A percentile compares a stretch with the other conserved stretches of the same genome.
Evolutionary conservation across 441 rosid species (phyloP).

Genomic region (Eutrema salsugineum): DNA sequence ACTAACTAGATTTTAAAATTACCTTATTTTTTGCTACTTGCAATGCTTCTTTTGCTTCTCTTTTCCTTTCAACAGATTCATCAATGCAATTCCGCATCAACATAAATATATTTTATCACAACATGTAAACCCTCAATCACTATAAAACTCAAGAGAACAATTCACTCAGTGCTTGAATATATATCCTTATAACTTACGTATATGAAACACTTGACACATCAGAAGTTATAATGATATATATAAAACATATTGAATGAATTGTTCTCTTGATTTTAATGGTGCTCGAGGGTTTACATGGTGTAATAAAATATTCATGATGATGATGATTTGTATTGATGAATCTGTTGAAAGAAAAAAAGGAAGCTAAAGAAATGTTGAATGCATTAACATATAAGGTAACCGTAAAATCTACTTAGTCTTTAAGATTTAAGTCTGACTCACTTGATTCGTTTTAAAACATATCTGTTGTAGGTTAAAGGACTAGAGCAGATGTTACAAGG

Average conservation of each 20-base stretch:
- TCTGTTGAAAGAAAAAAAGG: slow-evolving; percentile 41
- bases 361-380: slow-evolving; percentile 45
- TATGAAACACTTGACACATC: slow-evolving; percentile 61
- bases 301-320: slow-evolving; percentile 30
- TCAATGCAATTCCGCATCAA: slow-evolving; percentile 61
- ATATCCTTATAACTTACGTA: slow-evolving; percentile 46
- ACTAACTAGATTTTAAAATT: not conserved
- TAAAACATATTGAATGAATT: not conserved
- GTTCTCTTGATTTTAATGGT: slow-evolving; percentile 6
- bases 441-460: not conserved
- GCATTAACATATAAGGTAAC: slow-evolving; percentile 49
- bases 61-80: slow-evolving; percentile 38
- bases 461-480: slow-evolving; percentile 35
- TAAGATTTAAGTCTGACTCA: not conserved
- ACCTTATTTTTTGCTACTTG: slow-evolving; percentile 63
- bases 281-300: not conserved
- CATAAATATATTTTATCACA: slow-evolving; percentile 29
- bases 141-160: not conserved
- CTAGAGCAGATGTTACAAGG: slow-evolving; percentile 40
- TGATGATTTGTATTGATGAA: slow-evolving; percentile 64
- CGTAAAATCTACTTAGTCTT: not conserved
- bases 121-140: not conserved
- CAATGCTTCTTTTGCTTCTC: slow-evolving; percentile 48
- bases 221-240: slow-evolving; percentile 44
- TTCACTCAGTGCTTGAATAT: not conserved